Evolutionary conservation across 2,329 filamentous ascomycete genomes (phyloP), one percentile per base, ranked within the genome.

Genomic region (Botrytis sinoallii): DNA sequence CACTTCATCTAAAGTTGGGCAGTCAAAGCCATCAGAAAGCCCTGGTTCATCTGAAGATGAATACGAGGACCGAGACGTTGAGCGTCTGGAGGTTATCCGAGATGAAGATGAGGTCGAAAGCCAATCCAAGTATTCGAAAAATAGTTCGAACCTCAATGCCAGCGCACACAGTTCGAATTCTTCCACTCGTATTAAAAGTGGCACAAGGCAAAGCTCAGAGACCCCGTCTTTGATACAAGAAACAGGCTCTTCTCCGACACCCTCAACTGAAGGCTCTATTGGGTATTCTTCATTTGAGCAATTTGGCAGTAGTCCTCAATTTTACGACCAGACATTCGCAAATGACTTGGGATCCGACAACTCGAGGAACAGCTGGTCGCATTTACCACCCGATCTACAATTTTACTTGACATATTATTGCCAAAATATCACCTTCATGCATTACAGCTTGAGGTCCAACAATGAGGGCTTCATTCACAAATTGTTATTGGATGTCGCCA

Each of bases 381-480:
- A 89, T 77, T 84, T 94, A 14, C 86, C 91, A 1, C 85, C 87
- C 16, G 93, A 97, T 78, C 82, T 97, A 64, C 91, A 91, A 74
- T 92, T 90, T 79, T 95, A 96, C 81, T 85, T 98, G 29, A 86
- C 88, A 55, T 97, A 94, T 82, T 95, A 93, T 79, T 87, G 87
- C 77, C 89, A 94, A 67, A 90, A 94, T 77, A 88, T 98, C 74
- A 93, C 90, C 0, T 87, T 92, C 80, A 91, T 93, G 77, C 94
- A 97, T 82, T 98, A 97, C 81, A 91, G 92, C 70, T 85, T 97
- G 77, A 90, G 92, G 75, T 87, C 88, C 77, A 91, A 95, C 79
- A 85, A 87, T 18, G 87, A 90, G 64, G 86, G 91, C 75, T 97
- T 98, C 81, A 89, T 98, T 75, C 89, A 89, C 67, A 87, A 86